Conservation (phyloP, 129 eudicot genomes). For the Artemisia tridentata region DNA sequence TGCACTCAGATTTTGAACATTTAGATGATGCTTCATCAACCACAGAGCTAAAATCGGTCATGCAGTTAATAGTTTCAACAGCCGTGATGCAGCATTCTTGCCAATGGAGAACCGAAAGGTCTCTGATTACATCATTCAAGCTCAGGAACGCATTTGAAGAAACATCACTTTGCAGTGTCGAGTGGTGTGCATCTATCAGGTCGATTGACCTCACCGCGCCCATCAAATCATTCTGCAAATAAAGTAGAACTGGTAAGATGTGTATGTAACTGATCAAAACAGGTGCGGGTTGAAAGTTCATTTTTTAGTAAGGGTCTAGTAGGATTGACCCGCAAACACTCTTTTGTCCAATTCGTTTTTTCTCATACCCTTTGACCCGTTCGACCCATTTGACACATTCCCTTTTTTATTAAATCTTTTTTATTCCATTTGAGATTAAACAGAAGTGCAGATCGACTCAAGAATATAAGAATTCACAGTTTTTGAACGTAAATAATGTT, state of each 20-base stretch:
- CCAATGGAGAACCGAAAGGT: conserved; percentile 33
- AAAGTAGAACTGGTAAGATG: background rate
- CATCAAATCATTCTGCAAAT: conserved; percentile 33
- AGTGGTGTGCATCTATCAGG: conserved; percentile 35
- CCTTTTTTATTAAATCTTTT: too few relatives aligned
- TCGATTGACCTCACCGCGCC: conserved; percentile 39
- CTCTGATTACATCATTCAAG: conserved; percentile 31
- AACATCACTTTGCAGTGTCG: conserved; percentile 33
- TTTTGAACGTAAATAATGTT: background rate
- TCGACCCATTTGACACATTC: background rate
- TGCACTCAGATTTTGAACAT: background rate
- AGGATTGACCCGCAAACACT: background rate
- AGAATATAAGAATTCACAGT: conserved; percentile 2
- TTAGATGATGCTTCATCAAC: conserved; percentile 3
- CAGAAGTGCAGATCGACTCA: background rate
- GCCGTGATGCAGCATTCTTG: conserved; percentile 41
- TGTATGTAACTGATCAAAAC: background rate
- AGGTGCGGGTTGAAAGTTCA: background rate
- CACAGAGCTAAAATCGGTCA: conserved; percentile 17
- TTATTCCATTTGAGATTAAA: too few relatives aligned
- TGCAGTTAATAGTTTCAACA: conserved; percentile 29
- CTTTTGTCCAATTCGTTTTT: background rate
- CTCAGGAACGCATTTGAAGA: conserved; percentile 39
- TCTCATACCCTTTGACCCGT: background rate
- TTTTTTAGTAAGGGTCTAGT: background rate